A percentile compares a stretch with the other conserved stretches of the same genome.
Evolutionary conservation across 768 basidiomycete species (phyloP).

Genomic region (Suillus placidus): DNA sequence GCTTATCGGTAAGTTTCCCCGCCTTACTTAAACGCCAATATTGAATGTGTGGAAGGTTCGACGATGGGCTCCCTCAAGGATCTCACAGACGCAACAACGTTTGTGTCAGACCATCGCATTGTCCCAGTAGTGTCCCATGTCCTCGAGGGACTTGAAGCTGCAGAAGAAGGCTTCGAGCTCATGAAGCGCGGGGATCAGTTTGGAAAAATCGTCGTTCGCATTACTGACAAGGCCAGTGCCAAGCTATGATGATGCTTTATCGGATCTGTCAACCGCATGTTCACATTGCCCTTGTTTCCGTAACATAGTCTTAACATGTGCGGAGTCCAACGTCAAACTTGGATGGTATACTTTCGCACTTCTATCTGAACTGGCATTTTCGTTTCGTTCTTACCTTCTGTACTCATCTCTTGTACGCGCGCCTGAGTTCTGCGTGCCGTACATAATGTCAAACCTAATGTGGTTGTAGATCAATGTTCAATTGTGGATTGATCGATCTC

Average conservation of each 20-base stretch:
- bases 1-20: conserved; percentile 58
- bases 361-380: background rate
- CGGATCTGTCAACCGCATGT: background rate
- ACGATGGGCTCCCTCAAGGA: conserved; percentile 85
- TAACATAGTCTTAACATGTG: background rate
- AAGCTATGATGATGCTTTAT: background rate
- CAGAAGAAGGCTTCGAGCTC: conserved; percentile 71
- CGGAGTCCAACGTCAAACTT: background rate
- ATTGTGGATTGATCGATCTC: background rate
- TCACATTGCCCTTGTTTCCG: background rate
- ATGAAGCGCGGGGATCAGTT: conserved; percentile 69
- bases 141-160: conserved; percentile 63
- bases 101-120: conserved; percentile 67
- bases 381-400: background rate
- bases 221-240: conserved; percentile 32
- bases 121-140: conserved; percentile 72
- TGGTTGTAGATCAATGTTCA: background rate
- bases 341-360: background rate
- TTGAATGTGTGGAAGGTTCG: conserved; percentile 42
- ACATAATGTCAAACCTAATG: background rate
- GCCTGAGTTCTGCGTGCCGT: background rate
- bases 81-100: conserved; percentile 69
- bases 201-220: conserved; percentile 72
- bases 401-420: background rate
- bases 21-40: background rate